Percentiles rank a stretch among this genome's conserved stretches.
phyloP scores from a whole-genome alignment of 495 filamentous ascomycete genomes.

The Paragyromitra xinjiangensis region DNA sequence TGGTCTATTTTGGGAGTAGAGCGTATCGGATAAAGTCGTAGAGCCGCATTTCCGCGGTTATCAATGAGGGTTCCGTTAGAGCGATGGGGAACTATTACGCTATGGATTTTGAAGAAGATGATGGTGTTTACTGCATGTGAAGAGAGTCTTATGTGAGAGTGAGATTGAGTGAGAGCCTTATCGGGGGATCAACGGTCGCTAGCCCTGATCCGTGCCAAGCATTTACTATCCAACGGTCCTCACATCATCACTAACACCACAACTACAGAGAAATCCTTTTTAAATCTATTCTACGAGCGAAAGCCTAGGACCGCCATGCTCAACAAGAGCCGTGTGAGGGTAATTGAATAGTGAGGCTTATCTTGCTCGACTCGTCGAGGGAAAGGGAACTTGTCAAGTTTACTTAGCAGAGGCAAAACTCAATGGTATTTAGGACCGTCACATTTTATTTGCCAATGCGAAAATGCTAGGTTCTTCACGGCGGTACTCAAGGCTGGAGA shows the following conservation, averaged over 20 bases:
- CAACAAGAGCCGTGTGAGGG: no score
- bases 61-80: neutral
- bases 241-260: neutral
- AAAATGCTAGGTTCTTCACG: no score
- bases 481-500: no score
- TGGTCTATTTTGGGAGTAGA: slow-evolving; percentile 4
- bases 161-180: neutral
- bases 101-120: neutral
- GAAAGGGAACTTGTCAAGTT: no score
- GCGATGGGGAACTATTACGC: neutral
- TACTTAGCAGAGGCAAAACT: no score
- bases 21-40: slow-evolving; percentile 28
- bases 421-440: no score
- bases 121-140: neutral
- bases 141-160: neutral
- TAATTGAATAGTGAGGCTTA: no score
- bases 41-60: slow-evolving; percentile 36
- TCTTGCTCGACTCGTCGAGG: no score
- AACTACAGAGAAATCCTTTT: neutral
- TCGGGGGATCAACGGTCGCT: neutral
- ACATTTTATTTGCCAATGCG: no score
- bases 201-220: no score
- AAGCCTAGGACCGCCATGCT: no score
- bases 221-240: neutral
- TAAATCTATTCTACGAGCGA: no score